Percentiles rank a stretch among this genome's conserved stretches.
Evolutionary conservation across 495 filamentous ascomycete genomes (phyloP).

Genomic region (Aspergillus haitiensis): DNA sequence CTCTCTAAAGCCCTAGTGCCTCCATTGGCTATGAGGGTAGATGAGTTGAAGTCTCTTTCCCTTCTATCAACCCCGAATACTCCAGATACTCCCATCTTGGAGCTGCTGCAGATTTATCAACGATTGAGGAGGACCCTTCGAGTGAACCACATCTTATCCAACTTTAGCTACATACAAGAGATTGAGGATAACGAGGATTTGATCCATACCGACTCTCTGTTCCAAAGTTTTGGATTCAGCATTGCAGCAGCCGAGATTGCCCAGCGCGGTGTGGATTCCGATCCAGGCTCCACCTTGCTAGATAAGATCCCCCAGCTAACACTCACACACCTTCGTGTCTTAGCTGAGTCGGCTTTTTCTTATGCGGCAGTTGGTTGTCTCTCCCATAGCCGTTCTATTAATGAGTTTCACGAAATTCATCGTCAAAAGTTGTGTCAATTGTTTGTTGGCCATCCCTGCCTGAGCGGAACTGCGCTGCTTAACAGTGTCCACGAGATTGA

Average conservation of each 20-base stretch:
- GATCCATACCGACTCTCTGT: conserved; percentile 65
- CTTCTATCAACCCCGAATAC: conserved; percentile 37
- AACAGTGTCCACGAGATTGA: conserved; percentile 53
- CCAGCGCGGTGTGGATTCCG: conserved; percentile 80
- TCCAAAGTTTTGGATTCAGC: conserved; percentile 77
- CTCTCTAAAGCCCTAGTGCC: conserved; percentile 58
- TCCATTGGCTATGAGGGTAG: conserved; percentile 60
- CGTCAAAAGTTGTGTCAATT: conserved; percentile 75
- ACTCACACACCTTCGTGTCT: conserved; percentile 84
- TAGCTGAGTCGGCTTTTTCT: conserved; percentile 83
- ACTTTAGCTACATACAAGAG: conserved; percentile 45
- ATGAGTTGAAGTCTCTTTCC: conserved; percentile 41
- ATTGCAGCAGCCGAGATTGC: conserved; percentile 90
- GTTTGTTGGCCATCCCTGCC: conserved; percentile 59
- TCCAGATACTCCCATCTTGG: conserved; percentile 53
- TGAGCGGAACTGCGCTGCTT: conserved; percentile 37
- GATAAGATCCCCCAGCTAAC: conserved; percentile 79
- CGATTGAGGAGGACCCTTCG: conserved; percentile 76
- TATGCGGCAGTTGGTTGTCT: conserved; percentile 78
- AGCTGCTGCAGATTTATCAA: conserved; percentile 78
- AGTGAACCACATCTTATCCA: conserved; percentile 63
- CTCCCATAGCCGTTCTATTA: conserved; percentile 56
- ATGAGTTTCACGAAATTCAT: conserved; percentile 69
- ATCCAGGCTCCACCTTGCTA: conserved; percentile 72
- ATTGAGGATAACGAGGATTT: conserved; percentile 50